phyloP scores from a whole-genome alignment of 768 basidiomycete genomes.

The Calocybe gangraenosa region DNA sequence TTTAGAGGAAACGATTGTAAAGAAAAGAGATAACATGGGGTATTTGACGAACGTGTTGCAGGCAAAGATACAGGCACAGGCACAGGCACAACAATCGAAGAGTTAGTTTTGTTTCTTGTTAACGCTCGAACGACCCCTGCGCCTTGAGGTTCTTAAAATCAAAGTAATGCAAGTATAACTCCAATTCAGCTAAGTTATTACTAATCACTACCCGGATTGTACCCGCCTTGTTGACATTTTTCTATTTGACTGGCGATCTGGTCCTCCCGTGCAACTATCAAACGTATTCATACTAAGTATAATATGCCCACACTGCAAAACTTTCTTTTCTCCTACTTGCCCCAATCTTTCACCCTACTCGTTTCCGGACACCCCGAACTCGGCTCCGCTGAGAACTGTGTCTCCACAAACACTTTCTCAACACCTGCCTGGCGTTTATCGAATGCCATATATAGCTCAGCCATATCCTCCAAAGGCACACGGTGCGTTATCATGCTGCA shows the following conservation, averaged over 20 bases:
- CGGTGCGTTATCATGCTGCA: conserved; percentile 51
- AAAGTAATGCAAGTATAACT: too few species aligned
- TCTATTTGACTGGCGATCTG: too few species aligned
- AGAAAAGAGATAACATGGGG: conserved; percentile 88
- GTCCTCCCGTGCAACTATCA: too few species aligned
- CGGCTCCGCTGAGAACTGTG: conserved; percentile 44
- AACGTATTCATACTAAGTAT: too few species aligned
- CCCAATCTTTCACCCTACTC: conserved; percentile 51
- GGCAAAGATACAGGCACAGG: conserved; percentile 40
- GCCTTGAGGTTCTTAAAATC: too few species aligned
- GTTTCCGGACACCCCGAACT: conserved; percentile 45
- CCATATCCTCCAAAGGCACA: conserved; percentile 62
- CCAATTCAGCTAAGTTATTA: too few species aligned
- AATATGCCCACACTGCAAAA: too few species aligned
- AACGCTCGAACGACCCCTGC: too few species aligned
- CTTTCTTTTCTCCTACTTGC: not conserved
- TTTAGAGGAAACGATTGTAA: conserved; percentile 84
- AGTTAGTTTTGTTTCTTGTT: too few species aligned
- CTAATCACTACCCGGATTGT: too few species aligned
- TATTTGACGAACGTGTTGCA: conserved; percentile 74
- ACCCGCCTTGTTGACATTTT: too few species aligned
- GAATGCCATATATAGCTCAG: conserved; percentile 60
- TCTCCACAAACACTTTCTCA: conserved; percentile 74
- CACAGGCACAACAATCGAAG: conserved; percentile 9
- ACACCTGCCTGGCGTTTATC: conserved; percentile 53